Conservation (phyloP, 768 basidiomycete genomes). For the Leccinum barrowsii region DNA sequence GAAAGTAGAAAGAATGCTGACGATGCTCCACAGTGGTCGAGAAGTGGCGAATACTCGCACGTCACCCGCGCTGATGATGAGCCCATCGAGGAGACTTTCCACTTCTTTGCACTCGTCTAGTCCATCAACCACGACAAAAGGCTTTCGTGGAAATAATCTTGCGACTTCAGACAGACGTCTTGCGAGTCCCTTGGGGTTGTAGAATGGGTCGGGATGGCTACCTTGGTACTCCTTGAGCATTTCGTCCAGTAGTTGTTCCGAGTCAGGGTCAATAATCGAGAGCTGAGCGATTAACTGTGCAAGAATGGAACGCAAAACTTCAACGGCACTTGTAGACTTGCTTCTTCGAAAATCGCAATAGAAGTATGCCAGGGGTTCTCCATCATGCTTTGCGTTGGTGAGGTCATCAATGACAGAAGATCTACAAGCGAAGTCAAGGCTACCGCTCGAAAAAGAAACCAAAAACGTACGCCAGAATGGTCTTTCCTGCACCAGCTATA, state of each 20-base stretch:
- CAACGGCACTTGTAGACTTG: slow-evolving; percentile 5
- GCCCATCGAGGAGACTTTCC: slow-evolving; percentile 9
- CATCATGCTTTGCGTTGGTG: background rate
- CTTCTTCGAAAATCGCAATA: slow-evolving; percentile 25
- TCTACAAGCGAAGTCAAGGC: background rate
- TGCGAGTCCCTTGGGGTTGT: slow-evolving; percentile 4
- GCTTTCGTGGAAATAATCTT: background rate
- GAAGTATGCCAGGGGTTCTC: slow-evolving; percentile 8
- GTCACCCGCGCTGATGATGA: background rate
- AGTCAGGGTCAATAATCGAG: background rate
- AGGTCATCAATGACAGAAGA: slow-evolving; percentile 1
- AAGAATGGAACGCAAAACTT: slow-evolving; percentile 20
- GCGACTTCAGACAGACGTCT: background rate
- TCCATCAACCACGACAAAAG: slow-evolving; percentile 18
- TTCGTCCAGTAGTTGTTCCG: background rate
- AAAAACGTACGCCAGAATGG: background rate
- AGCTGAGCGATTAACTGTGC: slow-evolving; percentile 5
- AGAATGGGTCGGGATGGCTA: background rate
- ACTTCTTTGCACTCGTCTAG: slow-evolving; percentile 21
- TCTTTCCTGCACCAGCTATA: background rate
- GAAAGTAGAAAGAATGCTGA: background rate
- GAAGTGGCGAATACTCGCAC: slow-evolving; percentile 7
- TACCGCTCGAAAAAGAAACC: too few relatives aligned
- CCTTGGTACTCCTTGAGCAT: slow-evolving; percentile 3
- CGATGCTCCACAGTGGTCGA: slow-evolving; percentile 7